Base-by-base conservation (phyloP, 495 filamentous ascomycete genomes). In the Cudoniella acicularis region DNA sequence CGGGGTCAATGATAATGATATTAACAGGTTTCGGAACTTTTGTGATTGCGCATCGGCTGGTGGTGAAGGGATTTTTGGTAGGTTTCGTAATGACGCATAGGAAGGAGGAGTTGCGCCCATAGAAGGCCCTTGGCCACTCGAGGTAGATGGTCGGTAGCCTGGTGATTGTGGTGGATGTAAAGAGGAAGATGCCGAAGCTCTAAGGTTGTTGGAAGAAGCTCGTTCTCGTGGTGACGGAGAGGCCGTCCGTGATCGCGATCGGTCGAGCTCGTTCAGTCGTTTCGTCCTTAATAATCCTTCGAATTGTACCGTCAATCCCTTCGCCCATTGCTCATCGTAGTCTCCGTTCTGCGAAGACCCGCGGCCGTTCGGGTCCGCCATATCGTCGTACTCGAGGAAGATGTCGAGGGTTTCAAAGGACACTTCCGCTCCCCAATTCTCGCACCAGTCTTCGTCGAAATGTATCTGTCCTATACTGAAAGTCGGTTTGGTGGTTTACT, bases 11-110 rank as follows among this genome's bases (percentile, higher is more conserved):
- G 94, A 94, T 9, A 98, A 73, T 2, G 87, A 85, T 49, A 91
- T 78, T 3, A 99, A 77, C 30, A 92, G 77, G 73, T 88, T 95
- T 49, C 88, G 84, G 69, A 98, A 97, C 62, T 89, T 93, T 24
- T 89, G 76, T 0, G 89, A 90, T 17, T 79, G 75, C 43, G 81
- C 69, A 70, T 95, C 90, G 17, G 78, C 74, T 0, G 94, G 91
- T 6, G 91, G 82, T 17, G 85, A 84, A 3, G 94, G 91, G 36
- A 96, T 79, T 62, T 88, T 88, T 43, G 94, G 92, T 22, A 93
- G 76, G 60, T 89, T 87, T 43, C 86, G 83, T 18, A 89, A 69
- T 11, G 85, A 83, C 2, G 83, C 81, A 64, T 89, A 88, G 1
- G 84, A 83, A 2, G 87, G 79, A 22, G 83, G 82, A 54, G 80